Base-by-base conservation (phyloP, 306 rosid genomes). In the Herpetospermum pedunculosum region DNA sequence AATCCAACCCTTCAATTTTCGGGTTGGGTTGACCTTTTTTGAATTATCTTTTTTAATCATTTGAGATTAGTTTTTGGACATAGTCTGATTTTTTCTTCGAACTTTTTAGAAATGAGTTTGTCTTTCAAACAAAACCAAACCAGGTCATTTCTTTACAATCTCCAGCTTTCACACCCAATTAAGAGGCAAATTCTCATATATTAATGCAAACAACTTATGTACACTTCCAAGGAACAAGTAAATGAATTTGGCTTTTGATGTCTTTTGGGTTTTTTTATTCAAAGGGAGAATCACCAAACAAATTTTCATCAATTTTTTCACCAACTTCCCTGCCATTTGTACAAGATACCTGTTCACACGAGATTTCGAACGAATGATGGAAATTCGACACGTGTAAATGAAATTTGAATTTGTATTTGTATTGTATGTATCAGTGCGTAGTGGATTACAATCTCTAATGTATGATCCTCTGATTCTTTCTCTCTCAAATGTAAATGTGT, bases 51-150 rank as follows among this genome's bases (percentile, higher is more conserved):
- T n/a, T n/a, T n/a, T n/a, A n/a, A n/a, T n/a, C n/a, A n/a, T 79
- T 83, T 1, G 87, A 41, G 54, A 87, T 86, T 0, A 89, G 83
- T 0, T 86, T 46, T 72, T 81, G 85, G 57, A 90, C 84, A 87
- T n/a, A n/a, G 77, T 87, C 96, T 18, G 91, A 90, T 74, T 90
- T 90, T 75, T 79, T 88, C 87, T 90, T 90, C 81, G 49, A 79
- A 87, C 13, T 84, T 83, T 59, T 80, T 85, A n/a, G 77, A 43
- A 2, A 75, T 4, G 0, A 80, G 77, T 41, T 81, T n/a, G 84
- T 76, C 91, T 79, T 23, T 86, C 81, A 55, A 90, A 87, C 76
- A 90, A 72, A 67, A 80, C 78, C 75, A 0, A 84, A 82, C 96
- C 92, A 89, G 3, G 79, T 82, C 90, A 87, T 84, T 52, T 87